Evolutionary conservation across 2,329 filamentous ascomycete species (phyloP).

Genomic region (Grosmannia penicillata): DNA sequence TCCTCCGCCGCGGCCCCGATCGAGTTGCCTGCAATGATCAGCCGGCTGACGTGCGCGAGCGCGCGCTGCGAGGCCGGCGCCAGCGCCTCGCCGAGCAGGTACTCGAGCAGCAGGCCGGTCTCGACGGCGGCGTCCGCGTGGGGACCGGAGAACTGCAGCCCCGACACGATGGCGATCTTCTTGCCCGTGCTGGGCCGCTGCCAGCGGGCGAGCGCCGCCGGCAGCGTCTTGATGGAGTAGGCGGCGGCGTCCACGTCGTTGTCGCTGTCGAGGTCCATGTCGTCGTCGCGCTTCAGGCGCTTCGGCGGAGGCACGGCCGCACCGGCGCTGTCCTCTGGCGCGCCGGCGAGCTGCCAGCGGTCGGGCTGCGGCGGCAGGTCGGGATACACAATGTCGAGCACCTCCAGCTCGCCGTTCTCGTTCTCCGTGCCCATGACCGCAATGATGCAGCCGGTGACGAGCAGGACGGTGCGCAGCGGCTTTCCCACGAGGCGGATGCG

Average conservation of each 20-base stretch:
- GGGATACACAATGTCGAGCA: constrained; percentile 77
- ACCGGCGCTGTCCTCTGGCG: constrained; percentile 7
- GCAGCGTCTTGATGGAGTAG: too few species aligned
- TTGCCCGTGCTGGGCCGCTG: constrained; percentile 19
- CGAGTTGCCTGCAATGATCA: constrained; percentile 88
- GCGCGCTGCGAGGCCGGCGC: constrained; percentile 43
- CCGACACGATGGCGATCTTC: constrained; percentile 75
- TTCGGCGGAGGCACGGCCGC: constrained; percentile 11
- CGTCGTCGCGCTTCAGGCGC: constrained; percentile 22
- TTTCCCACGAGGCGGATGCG: constrained; percentile 66
- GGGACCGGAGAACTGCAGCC: constrained; percentile 66
- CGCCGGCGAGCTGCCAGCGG: constrained; percentile 58
- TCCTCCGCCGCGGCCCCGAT: constrained; percentile 30
- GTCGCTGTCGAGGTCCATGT: constrained; percentile 22
- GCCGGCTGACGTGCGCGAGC: constrained; percentile 57
- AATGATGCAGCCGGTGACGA: constrained; percentile 87
- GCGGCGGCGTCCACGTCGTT: constrained; percentile 41
- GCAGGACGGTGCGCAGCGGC: constrained; percentile 48
- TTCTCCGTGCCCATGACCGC: constrained; percentile 95
- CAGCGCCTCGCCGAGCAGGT: constrained; percentile 68
- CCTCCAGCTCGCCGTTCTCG: constrained; percentile 78
- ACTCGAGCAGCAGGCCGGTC: constrained; percentile 70
- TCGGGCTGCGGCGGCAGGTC: constrained; percentile 71
- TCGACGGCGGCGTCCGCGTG: constrained; percentile 58
- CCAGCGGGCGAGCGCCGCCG: too few species aligned